phyloP scores from a whole-genome alignment of 306 rosid species.

The Elaeagnus macrophylla region DNA sequence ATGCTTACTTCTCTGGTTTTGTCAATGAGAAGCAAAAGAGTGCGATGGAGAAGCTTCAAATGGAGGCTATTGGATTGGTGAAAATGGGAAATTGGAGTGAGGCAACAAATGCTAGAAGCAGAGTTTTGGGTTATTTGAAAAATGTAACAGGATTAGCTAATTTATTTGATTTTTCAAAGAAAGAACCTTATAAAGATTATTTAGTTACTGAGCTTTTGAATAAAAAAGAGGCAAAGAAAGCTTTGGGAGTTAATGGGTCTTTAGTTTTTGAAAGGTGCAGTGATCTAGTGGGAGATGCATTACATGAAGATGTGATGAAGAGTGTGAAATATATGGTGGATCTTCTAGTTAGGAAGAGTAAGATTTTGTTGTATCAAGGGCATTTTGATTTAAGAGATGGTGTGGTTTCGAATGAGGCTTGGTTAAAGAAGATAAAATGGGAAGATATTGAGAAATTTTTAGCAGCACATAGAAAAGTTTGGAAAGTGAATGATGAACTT shows the following conservation, averaged over 20 bases:
- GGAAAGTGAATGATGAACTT: slow-evolving; percentile 42
- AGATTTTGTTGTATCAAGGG: slow-evolving; percentile 57
- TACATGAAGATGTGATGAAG: slow-evolving; percentile 54
- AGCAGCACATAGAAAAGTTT: slow-evolving; percentile 43
- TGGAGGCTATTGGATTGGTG: neutral
- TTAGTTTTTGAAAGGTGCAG: slow-evolving; percentile 37
- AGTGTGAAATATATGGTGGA: slow-evolving; percentile 58
- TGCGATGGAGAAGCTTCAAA: slow-evolving; percentile 22
- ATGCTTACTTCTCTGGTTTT: slow-evolving; percentile 48
- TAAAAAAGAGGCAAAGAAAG: slow-evolving; percentile 25
- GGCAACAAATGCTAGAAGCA: neutral
- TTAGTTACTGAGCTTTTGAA: slow-evolving; percentile 35
- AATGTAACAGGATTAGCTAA: neutral
- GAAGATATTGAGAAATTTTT: slow-evolving; percentile 35
- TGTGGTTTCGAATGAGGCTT: slow-evolving; percentile 47
- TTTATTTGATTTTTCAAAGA: slow-evolving; percentile 4
- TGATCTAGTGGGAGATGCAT: slow-evolving; percentile 25
- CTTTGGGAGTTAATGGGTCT: slow-evolving; percentile 34
- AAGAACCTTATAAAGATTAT: slow-evolving; percentile 1
- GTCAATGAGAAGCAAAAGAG: slow-evolving; percentile 47
- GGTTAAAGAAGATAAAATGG: slow-evolving; percentile 63
- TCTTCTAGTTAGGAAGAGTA: slow-evolving; percentile 31
- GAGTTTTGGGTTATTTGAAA: neutral
- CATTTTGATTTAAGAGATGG: slow-evolving; percentile 53
- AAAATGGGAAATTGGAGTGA: neutral